Evolutionary conservation across 2,329 filamentous ascomycete species (phyloP), one percentile per base, ranked within the genome.

Genomic region (Venturiaceae sp.): DNA sequence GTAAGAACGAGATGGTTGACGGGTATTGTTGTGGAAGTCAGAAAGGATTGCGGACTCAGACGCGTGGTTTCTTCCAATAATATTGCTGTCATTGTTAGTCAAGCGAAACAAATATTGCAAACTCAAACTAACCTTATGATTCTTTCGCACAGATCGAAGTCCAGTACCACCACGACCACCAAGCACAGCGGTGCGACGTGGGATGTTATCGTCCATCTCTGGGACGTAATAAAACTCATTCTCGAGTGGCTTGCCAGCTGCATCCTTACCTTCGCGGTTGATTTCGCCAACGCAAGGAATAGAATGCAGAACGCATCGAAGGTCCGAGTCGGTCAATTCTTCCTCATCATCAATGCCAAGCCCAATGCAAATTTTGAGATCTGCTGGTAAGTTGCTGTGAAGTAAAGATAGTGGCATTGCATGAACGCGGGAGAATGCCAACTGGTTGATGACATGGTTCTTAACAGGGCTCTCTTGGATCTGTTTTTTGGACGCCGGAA

Each of bases 201-300:
- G 83, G 62, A 85, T 81, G 68, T 97, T 91, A 2, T 80, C 77
- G 69, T 99, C 94, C 67, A 84, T 80, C 71, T 97, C 92, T 0
- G 92, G 88, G 7, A 96, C 80, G 68, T 99, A 99, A 74, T 97
- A 97, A 71, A 95, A 97, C 72, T 99, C 92, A 77, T 89, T 95
- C 78, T 99, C 92, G 1, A 99, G 81, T 6, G 86, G 77, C 75
- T 96, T 94, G 64, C 94, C 94, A 0, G 94, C 92, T 5, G 94
- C 94, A 69, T 99, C 94, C 72, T 97, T 99, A 68, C 94, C 94
- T 70, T 92, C 86, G 39, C 94, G 86, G 55, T 82, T 80, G 66
- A 99, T 96, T 71, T 94, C 87, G 52, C 94, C 94, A 62, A 97
- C 85, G 68, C 90, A 96, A 8, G 81, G 72, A 5, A 89, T 88